These are phyloP conservation scores for Cutaneotrichosporon cavernicola DNA, from an alignment of 1,284 basidiomycete genomes.

Conservation along the genomic window DNA sequence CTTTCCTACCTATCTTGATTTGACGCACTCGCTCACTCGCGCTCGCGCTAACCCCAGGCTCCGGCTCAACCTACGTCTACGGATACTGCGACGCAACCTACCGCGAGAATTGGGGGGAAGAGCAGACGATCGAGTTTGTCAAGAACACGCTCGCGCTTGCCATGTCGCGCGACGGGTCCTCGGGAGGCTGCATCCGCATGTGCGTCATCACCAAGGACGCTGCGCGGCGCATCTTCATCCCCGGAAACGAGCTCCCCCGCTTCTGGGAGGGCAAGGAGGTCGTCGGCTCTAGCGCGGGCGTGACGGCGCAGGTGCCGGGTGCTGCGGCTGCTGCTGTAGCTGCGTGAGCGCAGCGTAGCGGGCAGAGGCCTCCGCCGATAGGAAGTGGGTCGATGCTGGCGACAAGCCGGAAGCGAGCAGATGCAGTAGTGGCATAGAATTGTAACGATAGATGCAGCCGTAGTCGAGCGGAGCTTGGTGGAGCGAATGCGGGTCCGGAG, in stretches of 20 bases:
- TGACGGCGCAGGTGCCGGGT: neutral
- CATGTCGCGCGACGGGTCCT: constrained; percentile 97
- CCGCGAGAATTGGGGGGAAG: constrained; percentile 84
- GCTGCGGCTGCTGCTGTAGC: neutral
- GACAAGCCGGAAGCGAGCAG: constrained; percentile 22
- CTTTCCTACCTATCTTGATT: neutral
- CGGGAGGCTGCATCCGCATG: constrained; percentile 96
- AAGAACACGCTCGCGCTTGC: constrained; percentile 92
- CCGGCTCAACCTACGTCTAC: constrained; percentile 96
- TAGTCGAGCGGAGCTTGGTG: neutral
- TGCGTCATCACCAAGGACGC: constrained; percentile 90
- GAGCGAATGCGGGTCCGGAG: too few species aligned
- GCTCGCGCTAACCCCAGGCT: constrained; percentile 60
- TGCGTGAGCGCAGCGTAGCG: neutral
- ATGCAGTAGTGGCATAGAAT: constrained; percentile 15
- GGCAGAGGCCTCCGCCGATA: neutral
- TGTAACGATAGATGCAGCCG: neutral
- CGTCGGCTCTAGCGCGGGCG: constrained; percentile 25
- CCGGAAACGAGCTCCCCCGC: constrained; percentile 83
- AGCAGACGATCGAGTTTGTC: constrained; percentile 91
- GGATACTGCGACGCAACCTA: constrained; percentile 99
- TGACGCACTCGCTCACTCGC: neutral
- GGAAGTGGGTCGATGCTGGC: neutral
- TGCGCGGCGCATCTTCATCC: constrained; percentile 88
- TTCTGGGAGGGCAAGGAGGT: constrained; percentile 52